Percentiles rank a stretch among this genome's conserved stretches.
These are phyloP conservation scores for Chrysoporthe deuterocubensis DNA, from an alignment of 2,329 filamentous ascomycete genomes.

Conservation along the genomic window DNA sequence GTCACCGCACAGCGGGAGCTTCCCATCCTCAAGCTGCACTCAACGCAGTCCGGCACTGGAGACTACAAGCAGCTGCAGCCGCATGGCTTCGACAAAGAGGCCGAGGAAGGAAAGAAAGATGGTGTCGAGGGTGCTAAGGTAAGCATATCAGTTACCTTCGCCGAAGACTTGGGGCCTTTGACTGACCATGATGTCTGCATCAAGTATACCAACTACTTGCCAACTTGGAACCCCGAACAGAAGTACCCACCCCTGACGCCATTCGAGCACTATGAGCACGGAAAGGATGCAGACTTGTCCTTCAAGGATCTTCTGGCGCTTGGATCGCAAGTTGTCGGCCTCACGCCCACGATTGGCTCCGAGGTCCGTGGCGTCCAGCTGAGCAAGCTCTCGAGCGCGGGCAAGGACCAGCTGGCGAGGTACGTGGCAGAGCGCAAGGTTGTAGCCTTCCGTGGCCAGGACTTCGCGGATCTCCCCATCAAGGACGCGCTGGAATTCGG, in stretches of 20 bases:
- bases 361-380: conserved; percentile 71
- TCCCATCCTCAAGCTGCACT: conserved; percentile 43
- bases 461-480: conserved; percentile 67
- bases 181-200: too few relatives aligned
- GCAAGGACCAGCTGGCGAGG: conserved; percentile 71
- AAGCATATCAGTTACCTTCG: not conserved
- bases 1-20: conserved; percentile 35
- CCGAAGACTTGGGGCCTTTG: not conserved
- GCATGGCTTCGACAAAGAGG: conserved; percentile 26
- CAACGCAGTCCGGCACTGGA: conserved; percentile 39
- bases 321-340: conserved; percentile 53
- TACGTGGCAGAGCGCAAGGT: conserved; percentile 73
- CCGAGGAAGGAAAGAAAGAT: conserved; percentile 30
- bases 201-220: conserved; percentile 67
- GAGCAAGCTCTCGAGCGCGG: conserved; percentile 62
- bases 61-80: conserved; percentile 34
- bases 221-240: conserved; percentile 63
- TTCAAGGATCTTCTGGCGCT: conserved; percentile 66
- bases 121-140: conserved; percentile 31
- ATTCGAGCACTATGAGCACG: conserved; percentile 72
- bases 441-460: conserved; percentile 71
- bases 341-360: conserved; percentile 70
- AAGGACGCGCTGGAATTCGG: conserved; percentile 66
- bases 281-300: conserved; percentile 66
- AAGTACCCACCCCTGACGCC: conserved; percentile 64